phyloP scores from a whole-genome alignment of 116 monocot species.

The Dioscorea cayenensis region DNA sequence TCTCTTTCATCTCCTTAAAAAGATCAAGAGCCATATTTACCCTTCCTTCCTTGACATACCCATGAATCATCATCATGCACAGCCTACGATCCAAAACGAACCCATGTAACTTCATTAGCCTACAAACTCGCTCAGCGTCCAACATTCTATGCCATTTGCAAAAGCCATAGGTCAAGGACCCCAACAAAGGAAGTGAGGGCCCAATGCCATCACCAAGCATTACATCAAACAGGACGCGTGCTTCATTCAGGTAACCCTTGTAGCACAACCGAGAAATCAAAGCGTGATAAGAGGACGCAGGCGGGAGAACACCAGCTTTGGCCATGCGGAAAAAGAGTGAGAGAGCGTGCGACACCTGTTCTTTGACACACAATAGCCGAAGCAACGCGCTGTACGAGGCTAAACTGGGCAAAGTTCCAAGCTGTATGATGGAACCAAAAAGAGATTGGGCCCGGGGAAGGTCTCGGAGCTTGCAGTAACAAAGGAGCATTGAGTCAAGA shows the following conservation, averaged over 20 bases:
- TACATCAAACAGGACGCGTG: conserved; percentile 28
- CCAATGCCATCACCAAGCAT: conserved; percentile 17
- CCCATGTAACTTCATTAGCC: conserved; percentile 21
- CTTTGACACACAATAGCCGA: no score
- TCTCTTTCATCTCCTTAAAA: conserved; percentile 21
- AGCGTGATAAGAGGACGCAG: conserved; percentile 1
- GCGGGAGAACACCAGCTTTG: conserved; percentile 19
- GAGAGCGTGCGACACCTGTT: no score
- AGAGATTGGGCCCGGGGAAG: no score
- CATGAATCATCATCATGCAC: conserved; percentile 20
- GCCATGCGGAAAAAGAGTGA: no score
- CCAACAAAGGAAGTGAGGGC: conserved; percentile 11
- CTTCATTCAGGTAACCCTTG: conserved; percentile 21
- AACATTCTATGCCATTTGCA: conserved; percentile 14
- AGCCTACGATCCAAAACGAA: conserved; percentile 15
- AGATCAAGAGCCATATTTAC: conserved; percentile 24
- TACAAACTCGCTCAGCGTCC: conserved; percentile 28
- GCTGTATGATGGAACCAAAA: no score
- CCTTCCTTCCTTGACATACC: conserved; percentile 29
- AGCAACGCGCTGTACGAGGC: no score
- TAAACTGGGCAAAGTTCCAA: no score
- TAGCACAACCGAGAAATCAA: conserved; percentile 21
- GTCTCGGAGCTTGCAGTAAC: no score
- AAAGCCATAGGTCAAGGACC: conserved; percentile 18
- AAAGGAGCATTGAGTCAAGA: no score